phyloP scores from a whole-genome alignment of 2,329 filamentous ascomycete species.

The Microdochium paspali region DNA sequence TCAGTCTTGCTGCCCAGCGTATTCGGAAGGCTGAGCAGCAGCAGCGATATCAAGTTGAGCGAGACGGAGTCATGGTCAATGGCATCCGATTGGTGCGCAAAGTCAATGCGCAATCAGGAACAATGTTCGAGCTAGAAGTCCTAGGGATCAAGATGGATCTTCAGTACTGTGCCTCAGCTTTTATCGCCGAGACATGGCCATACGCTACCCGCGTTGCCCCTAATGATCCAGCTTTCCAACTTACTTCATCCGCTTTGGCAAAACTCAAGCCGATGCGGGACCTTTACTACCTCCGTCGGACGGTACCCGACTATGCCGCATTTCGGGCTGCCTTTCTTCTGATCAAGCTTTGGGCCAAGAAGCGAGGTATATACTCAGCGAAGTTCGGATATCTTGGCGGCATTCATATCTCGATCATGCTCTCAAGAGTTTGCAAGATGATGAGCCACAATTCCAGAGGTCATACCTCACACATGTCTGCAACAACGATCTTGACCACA shows the following conservation, averaged over 20 bases:
- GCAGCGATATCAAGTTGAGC: background rate
- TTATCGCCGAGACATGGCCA: slow-evolving; percentile 44
- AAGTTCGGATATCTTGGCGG: slow-evolving; percentile 58
- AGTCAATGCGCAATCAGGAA: slow-evolving; percentile 48
- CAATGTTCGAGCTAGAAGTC: slow-evolving; percentile 56
- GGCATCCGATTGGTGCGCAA: slow-evolving; percentile 44
- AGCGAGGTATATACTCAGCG: slow-evolving; percentile 53
- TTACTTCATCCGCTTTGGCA: slow-evolving; percentile 45
- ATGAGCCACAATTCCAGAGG: slow-evolving; percentile 24
- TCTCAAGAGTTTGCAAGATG: slow-evolving; percentile 51
- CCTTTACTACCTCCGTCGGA: slow-evolving; percentile 47
- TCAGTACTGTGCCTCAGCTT: slow-evolving; percentile 54
- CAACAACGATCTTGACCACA: slow-evolving; percentile 41
- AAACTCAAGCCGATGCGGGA: slow-evolving; percentile 59
- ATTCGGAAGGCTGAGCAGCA: slow-evolving; percentile 33
- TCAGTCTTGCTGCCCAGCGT: slow-evolving; percentile 45
- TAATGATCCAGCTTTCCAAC: slow-evolving; percentile 41
- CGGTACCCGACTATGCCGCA: slow-evolving; percentile 46
- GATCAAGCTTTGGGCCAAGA: slow-evolving; percentile 53
- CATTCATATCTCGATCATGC: slow-evolving; percentile 53
- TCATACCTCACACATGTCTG: slow-evolving; percentile 20
- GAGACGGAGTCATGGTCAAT: slow-evolving; percentile 4
- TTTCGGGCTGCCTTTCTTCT: slow-evolving; percentile 51
- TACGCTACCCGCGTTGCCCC: slow-evolving; percentile 34
- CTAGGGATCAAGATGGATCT: slow-evolving; percentile 50